Percentiles rank a stretch among this genome's conserved stretches.
These are phyloP conservation scores for Cadophora sp. DNA, from an alignment of 2,329 filamentous ascomycete genomes.

Conservation along the genomic window DNA sequence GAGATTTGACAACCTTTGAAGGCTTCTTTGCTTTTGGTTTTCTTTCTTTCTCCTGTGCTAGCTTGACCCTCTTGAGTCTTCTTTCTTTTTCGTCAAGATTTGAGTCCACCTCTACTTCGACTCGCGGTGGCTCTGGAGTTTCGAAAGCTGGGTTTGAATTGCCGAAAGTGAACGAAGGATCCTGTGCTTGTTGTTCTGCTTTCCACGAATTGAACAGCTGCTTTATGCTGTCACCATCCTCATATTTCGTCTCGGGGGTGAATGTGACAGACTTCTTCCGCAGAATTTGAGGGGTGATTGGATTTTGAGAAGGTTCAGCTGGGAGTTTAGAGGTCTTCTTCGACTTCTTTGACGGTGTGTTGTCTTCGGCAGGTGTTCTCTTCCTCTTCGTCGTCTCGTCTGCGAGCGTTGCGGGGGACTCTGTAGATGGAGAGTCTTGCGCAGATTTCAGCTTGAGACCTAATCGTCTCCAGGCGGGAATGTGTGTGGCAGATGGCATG, in stretches of 20 bases:
- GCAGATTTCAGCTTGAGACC: slow-evolving; percentile 65
- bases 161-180: slow-evolving; percentile 36
- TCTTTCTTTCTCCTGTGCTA: slow-evolving; percentile 30
- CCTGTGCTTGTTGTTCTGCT: slow-evolving; percentile 44
- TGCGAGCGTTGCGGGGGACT: slow-evolving; percentile 28
- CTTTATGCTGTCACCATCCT: slow-evolving; percentile 61
- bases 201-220: slow-evolving; percentile 59
- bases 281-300: slow-evolving; percentile 38
- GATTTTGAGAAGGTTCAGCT: slow-evolving; percentile 29
- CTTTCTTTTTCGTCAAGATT: slow-evolving; percentile 41
- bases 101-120: slow-evolving; percentile 40
- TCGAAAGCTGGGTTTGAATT: slow-evolving; percentile 35
- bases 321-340: slow-evolving; percentile 32
- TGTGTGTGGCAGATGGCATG: slow-evolving; percentile 41
- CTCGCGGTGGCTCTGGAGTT: slow-evolving; percentile 38
- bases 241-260: slow-evolving; percentile 64
- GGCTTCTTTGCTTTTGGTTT: slow-evolving; percentile 29
- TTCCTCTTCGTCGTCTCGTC: slow-evolving; percentile 39
- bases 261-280: slow-evolving; percentile 68
- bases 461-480: slow-evolving; percentile 66
- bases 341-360: slow-evolving; percentile 37
- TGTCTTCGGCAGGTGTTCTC: slow-evolving; percentile 32
- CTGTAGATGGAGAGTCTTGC: slow-evolving; percentile 43
- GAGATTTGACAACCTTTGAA: slow-evolving; percentile 31
- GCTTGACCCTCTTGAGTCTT: slow-evolving; percentile 40